Percentiles rank a stretch among this genome's conserved stretches.
phyloP scores from a whole-genome alignment of 345 rosid species.

The Xanthoceras sorbifolium region DNA sequence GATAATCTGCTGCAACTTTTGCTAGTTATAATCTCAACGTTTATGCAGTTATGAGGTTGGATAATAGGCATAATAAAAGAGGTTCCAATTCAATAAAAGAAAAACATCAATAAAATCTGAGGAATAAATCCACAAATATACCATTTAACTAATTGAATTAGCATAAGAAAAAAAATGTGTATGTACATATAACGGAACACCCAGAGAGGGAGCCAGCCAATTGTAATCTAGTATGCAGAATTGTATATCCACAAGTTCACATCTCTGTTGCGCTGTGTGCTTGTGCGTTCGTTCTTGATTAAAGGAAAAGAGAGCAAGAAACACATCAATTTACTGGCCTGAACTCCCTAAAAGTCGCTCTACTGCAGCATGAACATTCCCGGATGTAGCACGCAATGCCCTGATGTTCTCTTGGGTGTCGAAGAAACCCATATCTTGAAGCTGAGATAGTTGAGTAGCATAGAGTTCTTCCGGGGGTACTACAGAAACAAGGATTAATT shows the following conservation, averaged over 20 bases:
- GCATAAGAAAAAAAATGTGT: too few species aligned
- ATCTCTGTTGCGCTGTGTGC: not conserved
- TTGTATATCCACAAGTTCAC: not conserved
- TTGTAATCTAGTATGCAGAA: not conserved
- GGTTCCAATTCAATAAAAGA: not conserved
- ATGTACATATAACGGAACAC: not conserved
- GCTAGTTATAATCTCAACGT: too few species aligned
- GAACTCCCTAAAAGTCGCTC: slow-evolving; percentile 71
- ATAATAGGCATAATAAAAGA: not conserved
- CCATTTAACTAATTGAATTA: not conserved
- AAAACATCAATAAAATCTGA: not conserved
- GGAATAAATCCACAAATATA: not conserved
- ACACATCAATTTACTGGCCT: slow-evolving; percentile 35
- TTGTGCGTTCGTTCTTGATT: not conserved
- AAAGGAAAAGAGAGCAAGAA: not conserved
- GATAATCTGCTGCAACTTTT: too few species aligned
- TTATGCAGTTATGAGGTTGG: not conserved
- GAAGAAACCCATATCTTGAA: slow-evolving; percentile 85
- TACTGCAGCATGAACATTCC: slow-evolving; percentile 81
- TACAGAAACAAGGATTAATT: slow-evolving; percentile 25
- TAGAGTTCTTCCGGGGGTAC: slow-evolving; percentile 72
- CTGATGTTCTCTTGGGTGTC: slow-evolving; percentile 72
- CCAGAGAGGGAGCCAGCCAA: not conserved
- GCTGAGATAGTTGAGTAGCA: slow-evolving; percentile 72
- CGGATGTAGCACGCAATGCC: slow-evolving; percentile 67